These are phyloP conservation scores for Phlegmacium glaucopus DNA, from an alignment of 768 basidiomycete species.

Conservation along the genomic window DNA sequence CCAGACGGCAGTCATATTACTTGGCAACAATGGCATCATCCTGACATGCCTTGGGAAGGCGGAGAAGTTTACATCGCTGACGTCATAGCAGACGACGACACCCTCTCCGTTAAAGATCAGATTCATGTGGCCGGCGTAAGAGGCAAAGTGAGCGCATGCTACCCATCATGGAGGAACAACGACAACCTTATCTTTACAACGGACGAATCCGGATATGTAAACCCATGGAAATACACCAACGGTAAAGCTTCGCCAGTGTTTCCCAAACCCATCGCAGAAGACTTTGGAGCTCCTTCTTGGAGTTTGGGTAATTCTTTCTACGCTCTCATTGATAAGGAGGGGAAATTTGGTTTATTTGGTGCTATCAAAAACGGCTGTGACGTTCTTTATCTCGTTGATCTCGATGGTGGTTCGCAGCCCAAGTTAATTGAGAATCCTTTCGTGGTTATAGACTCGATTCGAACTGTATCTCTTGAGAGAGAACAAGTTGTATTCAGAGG, in stretches of 20 bases:
- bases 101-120: slow-evolving; percentile 31
- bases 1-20: slow-evolving; percentile 54
- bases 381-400: slow-evolving; percentile 37
- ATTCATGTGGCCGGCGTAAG: slow-evolving; percentile 49
- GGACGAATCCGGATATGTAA: slow-evolving; percentile 64
- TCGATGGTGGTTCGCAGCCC: slow-evolving; percentile 24
- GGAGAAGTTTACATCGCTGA: slow-evolving; percentile 51
- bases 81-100: slow-evolving; percentile 26
- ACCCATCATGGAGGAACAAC: slow-evolving; percentile 59
- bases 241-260: slow-evolving; percentile 37
- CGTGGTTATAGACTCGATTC: slow-evolving; percentile 36
- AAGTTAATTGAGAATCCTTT: slow-evolving; percentile 38
- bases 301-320: slow-evolving; percentile 44
- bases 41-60: slow-evolving; percentile 63
- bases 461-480: slow-evolving; percentile 25
- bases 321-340: slow-evolving; percentile 35
- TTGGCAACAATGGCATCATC: slow-evolving; percentile 67
- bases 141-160: slow-evolving; percentile 48
- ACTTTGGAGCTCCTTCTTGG: slow-evolving; percentile 62
- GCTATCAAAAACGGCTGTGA: slow-evolving; percentile 40
- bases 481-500: slow-evolving; percentile 41
- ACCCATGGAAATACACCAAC: slow-evolving; percentile 57
- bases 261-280: slow-evolving; percentile 40
- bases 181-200: slow-evolving; percentile 58
- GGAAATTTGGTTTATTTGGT: slow-evolving; percentile 31